Base-by-base conservation (phyloP, 257 asterid genomes). In the Solanum chilense region DNA sequence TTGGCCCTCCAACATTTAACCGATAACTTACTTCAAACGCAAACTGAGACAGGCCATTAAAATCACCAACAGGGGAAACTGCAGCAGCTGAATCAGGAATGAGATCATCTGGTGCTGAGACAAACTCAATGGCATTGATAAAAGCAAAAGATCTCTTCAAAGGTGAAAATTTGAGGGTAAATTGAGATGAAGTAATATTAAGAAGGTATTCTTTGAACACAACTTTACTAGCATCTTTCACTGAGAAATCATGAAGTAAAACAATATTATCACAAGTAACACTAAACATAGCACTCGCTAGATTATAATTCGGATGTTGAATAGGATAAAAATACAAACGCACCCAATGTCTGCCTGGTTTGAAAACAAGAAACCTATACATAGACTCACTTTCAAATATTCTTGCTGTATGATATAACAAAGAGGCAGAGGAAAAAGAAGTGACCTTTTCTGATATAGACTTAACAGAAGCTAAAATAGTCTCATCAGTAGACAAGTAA, bases 111-210 rank as follows among this genome's bases (percentile, higher is more conserved):
- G 99, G 99, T 20, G 98, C 95, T 2, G 99, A 95, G 76, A 97
- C 95, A 47, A 97, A 87, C 94, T 97, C 98, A 39, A 97, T 89
- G 10, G 97, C 98, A 41, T 97, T 97, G 92, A 97, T 76, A 90
- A 94, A 97, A 1, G 98, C 98, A 16, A 88, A 84, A 4, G 98
- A 94, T 5, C 93, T 92, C 87, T 88, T 94, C 94, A 93, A 86
- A 3, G 99, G 98, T 1, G 97, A 93, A 86, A 97, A 95, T 41
- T 86, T 94, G 56, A 95, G 94, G 23, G 98, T 94, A 86, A 97
- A 89, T n/a, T 87, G 83, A 58, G 91, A 91, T 4, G 98, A 90
- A 31, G 95, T 94, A 84, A 92, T 83, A 83, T 95, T 97, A 64
- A 95, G 87, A 20, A 97, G 92, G 91, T 97, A 97, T 91, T 97